Base-by-base conservation (phyloP, 139 green algal species). In the Diplosphaera chodatii region DNA sequence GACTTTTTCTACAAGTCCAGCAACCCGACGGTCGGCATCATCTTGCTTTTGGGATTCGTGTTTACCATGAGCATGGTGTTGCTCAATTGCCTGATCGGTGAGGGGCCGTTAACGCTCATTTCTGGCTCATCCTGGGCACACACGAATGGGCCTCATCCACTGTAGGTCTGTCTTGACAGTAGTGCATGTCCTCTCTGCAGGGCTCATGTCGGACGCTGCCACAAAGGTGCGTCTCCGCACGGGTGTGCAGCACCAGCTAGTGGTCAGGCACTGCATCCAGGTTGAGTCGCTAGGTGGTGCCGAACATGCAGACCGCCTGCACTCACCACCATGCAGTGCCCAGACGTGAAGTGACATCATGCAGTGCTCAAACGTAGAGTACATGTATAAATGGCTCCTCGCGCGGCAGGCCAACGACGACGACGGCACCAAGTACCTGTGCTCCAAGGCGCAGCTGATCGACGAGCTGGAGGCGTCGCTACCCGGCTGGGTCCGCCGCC, bases 401-500 rank as follows among this genome's bases (percentile, higher is more conserved):
- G 6, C 4, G 6, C 10, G 6, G 18, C 66, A 82, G 77, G 77
- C 75, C 30, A 72, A 62, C 28, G 70, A 78, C 28, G 75, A 88
- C 48, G 63, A 78, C 30, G 78, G 59, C 40, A 59, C 77, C 1
- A 71, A 78, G 31, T 77, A 74, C 29, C 29, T 80, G 62, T 32
- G 77, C 48, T 32, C 69, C 59, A 77, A 76, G 40, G 80, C 80
- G 4, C 40, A 77, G 55, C 68, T 85, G 16, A 80, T 89, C 6
- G 84, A 89, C 34, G 83, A 88, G 65, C 67, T 88, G 25, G 83
- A 88, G 68, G n/a, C 31, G 3, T 78, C 74, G 32, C 64, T 89
- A 25, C 83, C 83, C 10, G 40, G 15, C n/a, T 88, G 68, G 37
- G 22, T 80, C 29, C 31, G 63, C 22, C 16, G 28, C 0, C 40